Evolutionary conservation across 2,329 filamentous ascomycete species (phyloP), one percentile per base, ranked within the genome.

Genomic region (Tolypocladium sp.): DNA sequence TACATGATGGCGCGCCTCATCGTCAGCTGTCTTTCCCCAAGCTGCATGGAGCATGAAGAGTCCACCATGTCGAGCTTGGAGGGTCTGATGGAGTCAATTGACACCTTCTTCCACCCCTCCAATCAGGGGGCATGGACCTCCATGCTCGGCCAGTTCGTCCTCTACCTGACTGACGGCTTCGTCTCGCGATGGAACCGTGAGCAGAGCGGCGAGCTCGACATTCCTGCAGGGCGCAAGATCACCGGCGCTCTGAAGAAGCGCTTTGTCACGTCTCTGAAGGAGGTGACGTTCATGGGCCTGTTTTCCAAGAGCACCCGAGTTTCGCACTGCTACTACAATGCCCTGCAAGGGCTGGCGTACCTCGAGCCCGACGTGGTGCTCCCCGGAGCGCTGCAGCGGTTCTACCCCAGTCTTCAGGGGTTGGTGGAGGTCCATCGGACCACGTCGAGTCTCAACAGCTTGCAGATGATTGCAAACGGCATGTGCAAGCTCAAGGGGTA

Each of bases 81-180:
- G 72, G 93, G 91, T 0, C 79, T 99, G 57, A 89, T 99, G 65
- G 90, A 97, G 72, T 94, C 92, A 3, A 89, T 97, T 54, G 94
- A 99, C 73, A 99, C 94, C 0, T 99, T 99, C 74, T 99, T 97
- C 79, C 94, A 99, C 68, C 94, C 94, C 2, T 99, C 94, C 2
- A 99, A 99, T 72, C 90, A 93, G 57, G 94, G 94, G 17, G 79
- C 79, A 17, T 99, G 94, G 94, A 96, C 93, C 1, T 91, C 86
- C 67, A 89, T 93, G 64, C 78, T 99, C 51, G 89, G 92, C 3
- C 93, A 97, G 73, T 80, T 99, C 58, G 90, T 94, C 6, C 92
- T 92, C 71, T 96, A 96, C 73, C 80, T 99, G 7, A 88, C 92
- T 2, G 94, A 99, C 71, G 92, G 96, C 67, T 99, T 99, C 72